Base-by-base conservation (phyloP, 768 basidiomycete genomes). In the Sporobolomyces phaffii region DNA sequence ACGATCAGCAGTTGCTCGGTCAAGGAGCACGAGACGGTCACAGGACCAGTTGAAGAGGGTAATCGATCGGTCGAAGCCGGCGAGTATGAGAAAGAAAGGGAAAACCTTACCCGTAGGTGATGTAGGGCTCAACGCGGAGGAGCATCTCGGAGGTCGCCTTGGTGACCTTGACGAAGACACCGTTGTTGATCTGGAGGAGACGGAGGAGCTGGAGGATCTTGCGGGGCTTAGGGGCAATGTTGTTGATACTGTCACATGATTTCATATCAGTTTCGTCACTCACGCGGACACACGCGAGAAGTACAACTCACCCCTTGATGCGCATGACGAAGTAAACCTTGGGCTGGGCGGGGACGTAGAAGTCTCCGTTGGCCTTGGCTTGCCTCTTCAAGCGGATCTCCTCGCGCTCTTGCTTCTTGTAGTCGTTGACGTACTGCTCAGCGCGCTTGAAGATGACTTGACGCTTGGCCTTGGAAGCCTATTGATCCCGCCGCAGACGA, bases 391-490 rank as follows among this genome's bases (percentile, higher is more conserved):
- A 81, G 70, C 92, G 87, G 78, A 98, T 85, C 82, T 97, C 91
- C 82, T 98, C 96, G 82, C 85, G 86, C 85, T 99, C 96, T 81
- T 87, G 87, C 69, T 83, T 70, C 60, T 89, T 80, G 80, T 97
- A 97, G 82, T 97, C 94, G 84, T 97, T 94, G 73, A 97, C 92
- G 80, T 96, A 98, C 65, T 88, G 80, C 81, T 98, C 94, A 41
- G 96, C 96, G 69, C 96, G 90, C 87, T 98, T 98, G 87, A 98
- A 98, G 82, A 97, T 86, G 78, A 96, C 87, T 80, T 87, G 89
- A 81, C 96, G 88, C 84, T 94, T 93, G 65, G 90, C 87, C 78
- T 88, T 88, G 75, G 85, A 81, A 51, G 87, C 87, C 93, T 97
- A 76, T 41, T 36, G 4, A 18, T 20, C 17, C 17, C 48, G 34